A percentile compares a stretch with the other conserved stretches of the same genome.
Evolutionary conservation across 305 asterid genomes (phyloP).

Genomic region (Fraxinus ornus): DNA sequence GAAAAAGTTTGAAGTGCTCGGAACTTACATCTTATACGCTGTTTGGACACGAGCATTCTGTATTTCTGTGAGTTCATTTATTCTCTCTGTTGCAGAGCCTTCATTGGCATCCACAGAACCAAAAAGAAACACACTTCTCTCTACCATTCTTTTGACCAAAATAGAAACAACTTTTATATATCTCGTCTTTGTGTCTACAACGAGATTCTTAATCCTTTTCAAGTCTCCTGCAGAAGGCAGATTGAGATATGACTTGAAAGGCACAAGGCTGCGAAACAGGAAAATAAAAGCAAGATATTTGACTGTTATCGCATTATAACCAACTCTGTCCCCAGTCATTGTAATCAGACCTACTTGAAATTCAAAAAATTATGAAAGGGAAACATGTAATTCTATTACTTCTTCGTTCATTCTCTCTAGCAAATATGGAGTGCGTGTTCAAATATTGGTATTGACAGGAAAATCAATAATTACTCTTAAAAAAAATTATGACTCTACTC

Average conservation of each 20-base stretch:
- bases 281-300: background rate
- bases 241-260: background rate
- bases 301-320: background rate
- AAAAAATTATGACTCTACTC: background rate
- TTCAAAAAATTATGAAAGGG: background rate
- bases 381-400: background rate
- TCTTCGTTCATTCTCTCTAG: background rate
- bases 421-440: background rate
- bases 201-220: conserved; percentile 52
- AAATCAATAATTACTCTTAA: background rate
- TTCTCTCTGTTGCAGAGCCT: conserved; percentile 60
- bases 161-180: conserved; percentile 45
- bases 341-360: background rate
- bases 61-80: conserved; percentile 58
- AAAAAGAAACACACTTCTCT: conserved; percentile 66
- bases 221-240: conserved; percentile 55
- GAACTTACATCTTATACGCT: conserved; percentile 61
- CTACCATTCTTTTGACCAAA: conserved; percentile 66
- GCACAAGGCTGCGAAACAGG: background rate
- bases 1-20: conserved; percentile 5
- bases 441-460: background rate
- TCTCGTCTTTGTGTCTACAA: conserved; percentile 53
- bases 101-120: conserved; percentile 67
- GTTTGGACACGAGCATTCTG: conserved; percentile 64
- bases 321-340: background rate